These are phyloP conservation scores for Trichoderma sp. DNA, from an alignment of 2,329 filamentous ascomycete genomes.

Conservation along the genomic window DNA sequence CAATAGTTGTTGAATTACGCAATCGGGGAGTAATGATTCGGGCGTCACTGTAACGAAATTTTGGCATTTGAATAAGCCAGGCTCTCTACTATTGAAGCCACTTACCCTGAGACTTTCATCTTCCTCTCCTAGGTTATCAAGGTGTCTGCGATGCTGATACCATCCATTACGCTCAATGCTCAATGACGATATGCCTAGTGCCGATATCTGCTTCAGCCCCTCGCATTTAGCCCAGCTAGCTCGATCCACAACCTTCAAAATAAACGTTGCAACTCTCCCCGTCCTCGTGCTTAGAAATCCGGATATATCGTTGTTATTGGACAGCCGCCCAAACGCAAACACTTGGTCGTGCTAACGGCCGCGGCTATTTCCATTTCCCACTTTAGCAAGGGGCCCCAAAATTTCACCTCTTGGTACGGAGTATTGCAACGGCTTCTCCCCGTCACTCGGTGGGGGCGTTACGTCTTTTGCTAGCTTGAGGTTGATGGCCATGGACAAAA, in stretches of 20 bases:
- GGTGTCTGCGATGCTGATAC: background rate
- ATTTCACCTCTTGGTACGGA: background rate
- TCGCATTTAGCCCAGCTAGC: background rate
- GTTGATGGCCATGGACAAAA: background rate
- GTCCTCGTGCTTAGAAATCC: conserved; percentile 18
- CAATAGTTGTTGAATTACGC: background rate
- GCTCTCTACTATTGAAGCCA: background rate
- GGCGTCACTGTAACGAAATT: background rate
- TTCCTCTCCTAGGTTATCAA: background rate
- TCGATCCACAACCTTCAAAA: background rate
- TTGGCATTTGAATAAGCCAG: background rate
- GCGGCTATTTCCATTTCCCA: conserved; percentile 1
- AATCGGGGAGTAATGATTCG: background rate
- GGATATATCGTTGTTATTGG: conserved; percentile 12
- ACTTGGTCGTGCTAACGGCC: background rate
- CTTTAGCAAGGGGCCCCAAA: background rate
- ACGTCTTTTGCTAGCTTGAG: background rate
- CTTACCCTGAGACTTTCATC: background rate
- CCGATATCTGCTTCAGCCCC: background rate
- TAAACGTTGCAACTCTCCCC: background rate
- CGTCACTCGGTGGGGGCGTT: background rate
- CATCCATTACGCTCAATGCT: background rate
- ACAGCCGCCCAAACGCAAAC: background rate
- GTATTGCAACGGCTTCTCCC: background rate
- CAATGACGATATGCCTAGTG: background rate